These are phyloP conservation scores for Tremella fuciformis DNA, from an alignment of 768 basidiomycete species.

Conservation along the genomic window DNA sequence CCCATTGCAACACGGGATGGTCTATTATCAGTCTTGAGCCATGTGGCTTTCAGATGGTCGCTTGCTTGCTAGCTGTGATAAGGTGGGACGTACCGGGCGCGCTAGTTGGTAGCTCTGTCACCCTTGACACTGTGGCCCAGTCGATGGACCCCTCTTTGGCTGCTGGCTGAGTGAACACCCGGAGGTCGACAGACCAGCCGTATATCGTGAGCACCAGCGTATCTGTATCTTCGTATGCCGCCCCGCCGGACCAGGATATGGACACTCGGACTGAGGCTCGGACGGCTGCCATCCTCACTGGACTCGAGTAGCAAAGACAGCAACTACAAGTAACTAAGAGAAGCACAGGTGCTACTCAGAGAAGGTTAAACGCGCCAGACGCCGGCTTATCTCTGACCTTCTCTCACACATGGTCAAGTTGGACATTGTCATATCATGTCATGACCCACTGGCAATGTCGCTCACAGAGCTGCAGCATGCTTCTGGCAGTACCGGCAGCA, in stretches of 20 bases:
- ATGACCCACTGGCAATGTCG: too few relatives aligned
- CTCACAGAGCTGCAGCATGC: too few relatives aligned
- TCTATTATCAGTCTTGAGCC: conserved; percentile 12
- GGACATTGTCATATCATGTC: too few relatives aligned
- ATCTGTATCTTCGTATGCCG: conserved; percentile 31
- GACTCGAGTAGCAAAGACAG: too few relatives aligned
- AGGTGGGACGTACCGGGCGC: conserved; percentile 19
- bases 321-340: too few relatives aligned
- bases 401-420: too few relatives aligned
- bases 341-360: too few relatives aligned
- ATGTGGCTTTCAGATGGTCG: too few relatives aligned
- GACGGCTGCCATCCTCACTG: conserved; percentile 13
- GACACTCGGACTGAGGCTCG: conserved; percentile 32
- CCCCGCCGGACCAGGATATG: conserved; percentile 26
- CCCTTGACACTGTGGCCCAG: conserved; percentile 28
- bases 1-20: conserved; percentile 27
- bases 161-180: conserved; percentile 19
- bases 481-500: too few relatives aligned
- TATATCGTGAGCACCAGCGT: conserved; percentile 37
- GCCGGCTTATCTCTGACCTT: too few relatives aligned
- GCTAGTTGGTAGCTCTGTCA: conserved; percentile 18
- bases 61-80: background rate
- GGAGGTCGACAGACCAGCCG: conserved; percentile 27
- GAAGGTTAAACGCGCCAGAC: too few relatives aligned
- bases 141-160: conserved; percentile 21